Evolutionary conservation across 2,329 filamentous ascomycete species (phyloP), one percentile per base, ranked within the genome.

Genomic region (Shiraia sp.): DNA sequence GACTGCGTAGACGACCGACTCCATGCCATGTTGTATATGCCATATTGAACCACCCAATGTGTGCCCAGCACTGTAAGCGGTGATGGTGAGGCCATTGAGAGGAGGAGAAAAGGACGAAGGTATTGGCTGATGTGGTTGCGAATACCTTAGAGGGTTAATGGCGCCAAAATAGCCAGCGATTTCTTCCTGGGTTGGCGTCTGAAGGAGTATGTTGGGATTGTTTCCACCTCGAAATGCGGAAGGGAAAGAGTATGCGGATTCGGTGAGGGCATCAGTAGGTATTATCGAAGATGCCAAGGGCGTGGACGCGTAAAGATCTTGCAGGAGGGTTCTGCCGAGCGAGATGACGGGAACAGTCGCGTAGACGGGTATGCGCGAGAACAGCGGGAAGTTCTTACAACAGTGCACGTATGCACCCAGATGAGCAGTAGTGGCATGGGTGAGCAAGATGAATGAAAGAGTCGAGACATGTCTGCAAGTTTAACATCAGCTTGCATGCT

Each of bases 31-130:
- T 61, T 97, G 92, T 52, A 99, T 91, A 62, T 97, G 92, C 93
- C 93, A 99, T 75, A 99, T 96, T 16, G 93, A 97, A 41, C 93
- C 93, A 68, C 93, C 93, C 0, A 97, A 80, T 0, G 92, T 96
- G 66, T 96, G 92, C 51, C 93, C 93, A 6, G 93, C 90, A 71
- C 95, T 95, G 73, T 97, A 97, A 1, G 93, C 93, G 1, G 93
- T 99, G 53, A 99, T 88, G 2, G 90, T 96, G 13, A 99, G 81
- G 4, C 91, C 91, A 55, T 93, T 91, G 12, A 96, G 77, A 1
- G 92, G 87, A 3, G 91, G 90, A 2, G 90, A 95, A 63, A 90
- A 95, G 1, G 90, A 86, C 4, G 90, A 93, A 0, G 88, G 83
- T 1, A 90, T 78, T 1, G 93, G 92, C 60, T 96, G 89, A 63